Percentiles rank a stretch among this genome's conserved stretches.
Conservation (phyloP, 805 yeast species). For the Pichia thaimueangensis region DNA sequence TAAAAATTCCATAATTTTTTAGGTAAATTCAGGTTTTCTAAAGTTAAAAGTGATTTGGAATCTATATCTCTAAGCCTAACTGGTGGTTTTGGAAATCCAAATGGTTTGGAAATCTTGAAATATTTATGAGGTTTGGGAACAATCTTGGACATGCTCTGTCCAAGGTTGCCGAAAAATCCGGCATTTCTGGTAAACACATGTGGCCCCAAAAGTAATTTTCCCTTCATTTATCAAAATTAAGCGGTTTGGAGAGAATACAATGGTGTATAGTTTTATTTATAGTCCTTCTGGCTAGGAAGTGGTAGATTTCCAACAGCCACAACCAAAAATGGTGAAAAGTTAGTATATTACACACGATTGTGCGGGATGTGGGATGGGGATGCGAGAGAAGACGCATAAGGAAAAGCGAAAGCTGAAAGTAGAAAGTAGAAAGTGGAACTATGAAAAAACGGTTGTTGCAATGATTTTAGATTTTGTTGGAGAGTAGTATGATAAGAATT, state of each 20-base stretch:
- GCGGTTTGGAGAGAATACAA: too few relatives aligned
- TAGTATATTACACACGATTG: too few relatives aligned
- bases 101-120: slow-evolving; percentile 28
- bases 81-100: slow-evolving; percentile 28
- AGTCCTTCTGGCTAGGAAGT: too few relatives aligned
- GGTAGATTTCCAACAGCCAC: not conserved
- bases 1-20: slow-evolving; percentile 30
- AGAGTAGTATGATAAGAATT: too few relatives aligned
- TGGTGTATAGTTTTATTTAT: too few relatives aligned
- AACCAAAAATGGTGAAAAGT: not conserved
- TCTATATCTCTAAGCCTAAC: slow-evolving; percentile 18
- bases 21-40: slow-evolving; percentile 26
- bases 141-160: slow-evolving; percentile 26
- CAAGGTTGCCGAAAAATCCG: slow-evolving; percentile 29
- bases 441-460: too few relatives aligned
- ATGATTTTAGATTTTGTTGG: too few relatives aligned
- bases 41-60: slow-evolving; percentile 20
- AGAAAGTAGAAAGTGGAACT: too few relatives aligned
- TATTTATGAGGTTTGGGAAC: slow-evolving; percentile 30
- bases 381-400: not conserved
- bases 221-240: too few relatives aligned
- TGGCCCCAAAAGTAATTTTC: slow-evolving; percentile 1
- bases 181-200: slow-evolving; percentile 17
- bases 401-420: too few relatives aligned
- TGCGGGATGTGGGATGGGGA: too few relatives aligned